These are phyloP conservation scores for Mycena rosella DNA, from an alignment of 768 basidiomycete genomes.

Conservation along the genomic window DNA sequence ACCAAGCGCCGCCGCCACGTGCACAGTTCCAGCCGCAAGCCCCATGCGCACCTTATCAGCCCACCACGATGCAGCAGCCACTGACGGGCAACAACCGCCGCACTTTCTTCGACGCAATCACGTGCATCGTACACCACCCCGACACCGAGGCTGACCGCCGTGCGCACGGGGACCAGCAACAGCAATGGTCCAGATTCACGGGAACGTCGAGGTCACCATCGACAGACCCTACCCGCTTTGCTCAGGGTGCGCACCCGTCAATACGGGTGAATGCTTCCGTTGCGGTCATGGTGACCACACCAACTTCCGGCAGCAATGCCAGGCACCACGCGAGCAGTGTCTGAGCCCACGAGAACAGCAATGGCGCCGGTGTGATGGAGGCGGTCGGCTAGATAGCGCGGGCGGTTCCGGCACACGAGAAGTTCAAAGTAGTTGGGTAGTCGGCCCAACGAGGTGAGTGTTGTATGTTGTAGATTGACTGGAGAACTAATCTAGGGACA, in stretches of 20 bases:
- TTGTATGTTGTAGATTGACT: no score
- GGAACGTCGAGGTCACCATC: background rate
- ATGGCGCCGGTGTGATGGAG: slow-evolving; percentile 14
- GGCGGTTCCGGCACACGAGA: no score
- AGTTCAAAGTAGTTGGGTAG: no score
- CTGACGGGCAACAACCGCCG: slow-evolving; percentile 9
- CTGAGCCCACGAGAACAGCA: background rate
- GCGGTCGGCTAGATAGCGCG: no score
- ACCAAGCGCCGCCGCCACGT: background rate
- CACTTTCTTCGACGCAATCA: background rate
- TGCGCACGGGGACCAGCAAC: slow-evolving; percentile 14
- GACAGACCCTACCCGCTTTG: slow-evolving; percentile 23
- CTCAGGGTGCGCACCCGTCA: slow-evolving; percentile 18
- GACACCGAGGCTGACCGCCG: background rate
- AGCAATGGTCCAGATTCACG: background rate
- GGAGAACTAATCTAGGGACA: no score
- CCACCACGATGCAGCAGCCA: background rate
- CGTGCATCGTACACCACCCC: background rate
- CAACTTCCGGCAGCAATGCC: background rate
- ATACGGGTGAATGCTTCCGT: slow-evolving; percentile 28
- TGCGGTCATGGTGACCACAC: slow-evolving; percentile 11
- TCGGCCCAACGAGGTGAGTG: no score
- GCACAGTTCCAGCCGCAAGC: slow-evolving; percentile 1
- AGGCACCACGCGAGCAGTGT: slow-evolving; percentile 11
- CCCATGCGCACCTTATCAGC: slow-evolving; percentile 1